Percentiles rank a stretch among this genome's conserved stretches.
Evolutionary conservation across 495 filamentous ascomycete genomes (phyloP).

Genomic region (Podospora didyma): DNA sequence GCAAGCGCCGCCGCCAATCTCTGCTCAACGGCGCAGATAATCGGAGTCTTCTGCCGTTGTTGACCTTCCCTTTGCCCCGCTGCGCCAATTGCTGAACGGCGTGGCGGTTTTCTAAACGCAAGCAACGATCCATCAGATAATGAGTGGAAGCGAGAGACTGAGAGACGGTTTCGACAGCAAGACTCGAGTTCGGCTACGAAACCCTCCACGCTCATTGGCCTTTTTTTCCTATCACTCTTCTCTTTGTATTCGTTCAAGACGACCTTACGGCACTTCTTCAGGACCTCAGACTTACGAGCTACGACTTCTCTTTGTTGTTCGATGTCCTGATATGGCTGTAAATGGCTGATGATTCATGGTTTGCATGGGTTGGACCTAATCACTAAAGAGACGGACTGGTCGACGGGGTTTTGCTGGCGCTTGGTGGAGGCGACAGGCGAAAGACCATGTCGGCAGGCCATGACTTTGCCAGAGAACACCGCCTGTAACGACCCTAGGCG

Average conservation of each 20-base stretch:
- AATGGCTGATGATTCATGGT: slow-evolving; percentile 32
- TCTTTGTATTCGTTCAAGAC: slow-evolving; percentile 35
- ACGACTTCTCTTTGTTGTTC: slow-evolving; percentile 23
- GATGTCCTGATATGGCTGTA: slow-evolving; percentile 34
- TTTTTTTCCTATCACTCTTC: slow-evolving; percentile 8
- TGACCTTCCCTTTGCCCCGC: background rate
- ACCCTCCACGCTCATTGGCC: background rate
- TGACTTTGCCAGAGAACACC: slow-evolving; percentile 8
- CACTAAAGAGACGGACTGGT: slow-evolving; percentile 9
- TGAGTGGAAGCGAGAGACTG: background rate
- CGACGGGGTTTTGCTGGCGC: background rate
- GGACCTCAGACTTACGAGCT: slow-evolving; percentile 19
- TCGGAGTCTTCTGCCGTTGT: background rate
- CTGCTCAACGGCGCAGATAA: slow-evolving; percentile 28
- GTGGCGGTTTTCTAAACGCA: slow-evolving; percentile 4
- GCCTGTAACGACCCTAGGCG: slow-evolving; percentile 20
- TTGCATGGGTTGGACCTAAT: slow-evolving; percentile 26
- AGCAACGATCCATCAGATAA: slow-evolving; percentile 4
- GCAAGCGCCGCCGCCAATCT: slow-evolving; percentile 38
- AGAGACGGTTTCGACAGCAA: background rate
- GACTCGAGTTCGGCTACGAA: background rate
- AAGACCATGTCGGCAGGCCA: background rate
- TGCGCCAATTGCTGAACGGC: slow-evolving; percentile 2
- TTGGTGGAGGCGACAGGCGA: background rate
- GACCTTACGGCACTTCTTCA: slow-evolving; percentile 25